Percentiles rank a stretch among this genome's conserved stretches.
These are phyloP conservation scores for Ceratocystis smalleyi DNA, from an alignment of 2,329 filamentous ascomycete species.

Conservation along the genomic window DNA sequence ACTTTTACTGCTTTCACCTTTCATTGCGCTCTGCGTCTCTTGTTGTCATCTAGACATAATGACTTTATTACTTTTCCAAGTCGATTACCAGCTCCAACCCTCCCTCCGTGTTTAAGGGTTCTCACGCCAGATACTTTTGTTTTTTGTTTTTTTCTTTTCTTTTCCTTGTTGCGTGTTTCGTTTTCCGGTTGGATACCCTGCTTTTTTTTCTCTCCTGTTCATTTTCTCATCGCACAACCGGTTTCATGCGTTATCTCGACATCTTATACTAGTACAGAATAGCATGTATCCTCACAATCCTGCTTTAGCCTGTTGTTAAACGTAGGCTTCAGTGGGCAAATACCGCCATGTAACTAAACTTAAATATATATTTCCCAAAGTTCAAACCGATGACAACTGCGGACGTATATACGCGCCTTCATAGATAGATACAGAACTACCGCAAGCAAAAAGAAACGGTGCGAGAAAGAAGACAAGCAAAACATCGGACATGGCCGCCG, in stretches of 20 bases:
- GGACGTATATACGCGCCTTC: background rate
- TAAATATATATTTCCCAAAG: background rate
- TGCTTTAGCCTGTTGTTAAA: background rate
- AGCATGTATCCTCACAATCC: background rate
- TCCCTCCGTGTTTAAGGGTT: background rate
- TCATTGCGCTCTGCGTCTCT: background rate
- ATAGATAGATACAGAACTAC: background rate
- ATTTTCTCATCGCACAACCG: background rate
- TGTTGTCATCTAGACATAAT: background rate
- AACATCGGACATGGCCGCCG: background rate
- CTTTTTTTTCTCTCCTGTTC: background rate
- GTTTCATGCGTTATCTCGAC: background rate
- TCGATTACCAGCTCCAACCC: background rate
- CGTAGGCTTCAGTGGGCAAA: background rate
- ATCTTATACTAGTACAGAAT: background rate
- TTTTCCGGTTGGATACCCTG: slow-evolving; percentile 12
- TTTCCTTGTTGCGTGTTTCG: slow-evolving; percentile 10
- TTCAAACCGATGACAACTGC: background rate
- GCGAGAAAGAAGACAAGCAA: background rate
- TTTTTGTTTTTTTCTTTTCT: slow-evolving; percentile 8
- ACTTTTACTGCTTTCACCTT: background rate
- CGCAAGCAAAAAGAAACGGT: background rate
- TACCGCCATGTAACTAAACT: background rate
- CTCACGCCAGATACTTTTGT: background rate
- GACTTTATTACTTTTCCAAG: background rate